Conservation (phyloP, 768 basidiomycete genomes). For the Asterophora parasitica region DNA sequence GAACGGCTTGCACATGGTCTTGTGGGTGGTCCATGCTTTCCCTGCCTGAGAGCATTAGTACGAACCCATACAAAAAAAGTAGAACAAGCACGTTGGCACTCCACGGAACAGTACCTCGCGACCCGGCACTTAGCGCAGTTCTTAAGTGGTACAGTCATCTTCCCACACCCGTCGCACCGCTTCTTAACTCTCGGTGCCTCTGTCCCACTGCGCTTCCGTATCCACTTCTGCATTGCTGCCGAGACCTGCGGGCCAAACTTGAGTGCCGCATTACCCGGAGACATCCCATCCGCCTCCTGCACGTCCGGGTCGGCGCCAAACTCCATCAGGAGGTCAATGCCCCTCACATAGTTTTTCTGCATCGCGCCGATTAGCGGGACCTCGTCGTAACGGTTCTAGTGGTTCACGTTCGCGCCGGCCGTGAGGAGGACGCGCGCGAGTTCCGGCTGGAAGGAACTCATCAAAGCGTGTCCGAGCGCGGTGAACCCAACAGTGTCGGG, state of each 20-base stretch:
- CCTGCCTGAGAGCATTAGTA: slow-evolving; percentile 24
- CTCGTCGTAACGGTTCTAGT: slow-evolving; percentile 44
- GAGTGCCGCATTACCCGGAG: slow-evolving; percentile 27
- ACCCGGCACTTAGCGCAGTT: slow-evolving; percentile 41
- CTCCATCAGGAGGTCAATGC: slow-evolving; percentile 45
- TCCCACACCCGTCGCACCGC: slow-evolving; percentile 36
- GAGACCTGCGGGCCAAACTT: slow-evolving; percentile 39
- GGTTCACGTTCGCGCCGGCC: slow-evolving; percentile 44
- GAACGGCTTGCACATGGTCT: slow-evolving; percentile 43
- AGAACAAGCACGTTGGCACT: slow-evolving; percentile 44
- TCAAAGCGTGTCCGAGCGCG: slow-evolving; percentile 43
- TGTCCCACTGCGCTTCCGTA: slow-evolving; percentile 40
- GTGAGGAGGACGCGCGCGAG: slow-evolving; percentile 37
- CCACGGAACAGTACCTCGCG: slow-evolving; percentile 46
- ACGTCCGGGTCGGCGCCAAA: slow-evolving; percentile 41
- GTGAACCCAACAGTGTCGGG: slow-evolving; percentile 46
- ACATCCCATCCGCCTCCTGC: slow-evolving; percentile 33
- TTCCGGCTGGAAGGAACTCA: slow-evolving; percentile 21
- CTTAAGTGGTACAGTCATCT: slow-evolving; percentile 27
- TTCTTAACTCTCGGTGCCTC: slow-evolving; percentile 39
- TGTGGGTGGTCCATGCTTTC: slow-evolving; percentile 44
- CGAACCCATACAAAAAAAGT: background rate
- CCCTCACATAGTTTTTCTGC: slow-evolving; percentile 22
- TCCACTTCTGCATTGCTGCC: slow-evolving; percentile 41
- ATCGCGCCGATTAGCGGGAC: slow-evolving; percentile 34